These are phyloP conservation scores for Aquilaria agallochum DNA, from an alignment of 441 rosid species.

Conservation along the genomic window DNA sequence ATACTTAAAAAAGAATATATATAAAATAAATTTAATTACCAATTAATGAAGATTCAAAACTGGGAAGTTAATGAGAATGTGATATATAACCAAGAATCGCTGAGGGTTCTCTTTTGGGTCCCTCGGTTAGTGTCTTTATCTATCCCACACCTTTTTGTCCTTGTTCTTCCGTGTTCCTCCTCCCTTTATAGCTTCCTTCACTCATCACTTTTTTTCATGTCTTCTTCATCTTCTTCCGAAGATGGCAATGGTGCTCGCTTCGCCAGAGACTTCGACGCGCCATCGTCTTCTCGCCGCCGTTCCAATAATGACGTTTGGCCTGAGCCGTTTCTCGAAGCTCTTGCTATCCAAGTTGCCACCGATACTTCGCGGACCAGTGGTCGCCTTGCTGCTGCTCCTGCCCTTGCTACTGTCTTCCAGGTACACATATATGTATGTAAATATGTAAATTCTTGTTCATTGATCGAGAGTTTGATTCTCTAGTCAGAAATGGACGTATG, in stretches of 20 bases:
- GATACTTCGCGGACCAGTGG: slow-evolving; percentile 54
- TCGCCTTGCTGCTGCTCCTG: slow-evolving; percentile 72
- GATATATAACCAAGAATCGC: slow-evolving; percentile 19
- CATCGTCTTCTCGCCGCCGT: slow-evolving; percentile 61
- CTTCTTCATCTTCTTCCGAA: slow-evolving; percentile 41
- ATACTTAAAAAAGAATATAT: no score
- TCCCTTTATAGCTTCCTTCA: slow-evolving; percentile 17
- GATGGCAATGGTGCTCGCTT: slow-evolving; percentile 17
- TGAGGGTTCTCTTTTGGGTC: slow-evolving; percentile 37
- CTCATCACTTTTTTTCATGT: slow-evolving; percentile 1
- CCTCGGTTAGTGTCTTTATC: slow-evolving; percentile 70
- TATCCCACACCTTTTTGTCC: slow-evolving; percentile 51
- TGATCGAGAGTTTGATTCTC: slow-evolving; percentile 6
- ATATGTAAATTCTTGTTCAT: not conserved
- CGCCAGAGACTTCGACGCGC: slow-evolving; percentile 52
- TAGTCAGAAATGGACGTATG: not conserved
- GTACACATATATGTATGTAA: slow-evolving; percentile 21
- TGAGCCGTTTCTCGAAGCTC: slow-evolving; percentile 84
- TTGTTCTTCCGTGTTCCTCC: slow-evolving; percentile 31
- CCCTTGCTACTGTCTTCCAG: slow-evolving; percentile 76
- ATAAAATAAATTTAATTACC: no score
- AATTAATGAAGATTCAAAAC: not conserved
- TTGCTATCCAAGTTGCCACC: slow-evolving; percentile 69
- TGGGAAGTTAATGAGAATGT: slow-evolving; percentile 1
- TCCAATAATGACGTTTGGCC: slow-evolving; percentile 80